Base-by-base conservation (phyloP, 1,284 basidiomycete genomes). In the Pascua sp. region DNA sequence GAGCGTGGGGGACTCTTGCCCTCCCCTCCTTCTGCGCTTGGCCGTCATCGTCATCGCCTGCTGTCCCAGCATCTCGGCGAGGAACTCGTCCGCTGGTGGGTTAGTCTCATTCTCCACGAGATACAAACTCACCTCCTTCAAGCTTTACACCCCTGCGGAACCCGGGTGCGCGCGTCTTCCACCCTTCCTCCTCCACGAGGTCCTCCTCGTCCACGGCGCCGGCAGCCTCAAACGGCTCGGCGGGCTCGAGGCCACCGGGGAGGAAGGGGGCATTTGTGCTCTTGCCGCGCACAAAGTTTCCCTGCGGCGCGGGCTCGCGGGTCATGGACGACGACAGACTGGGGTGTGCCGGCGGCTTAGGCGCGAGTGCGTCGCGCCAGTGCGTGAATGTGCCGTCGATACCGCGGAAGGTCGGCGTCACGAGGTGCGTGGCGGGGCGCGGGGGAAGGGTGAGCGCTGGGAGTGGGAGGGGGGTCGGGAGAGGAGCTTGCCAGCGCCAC, bases 231-330 rank as follows among this genome's bases (percentile, higher is more conserved):
- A 42, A 39, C 11, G 43, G 60, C 45, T 63, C 66, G 4, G 65
- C 67, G 1, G 60, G 63, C 51, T 73, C 76, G 13, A 95, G 79
- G 10, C 94, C 93, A 53, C 94, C 94, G 9, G 93, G 93, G 78
- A 86, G 83, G 76, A 96, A 96, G 0, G 94, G 94, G 3, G 95
- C 85, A 75, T 94, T 86, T 24, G 89, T 89, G 38, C 91, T 89
- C 76, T 94, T 96, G 49, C 94, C 94, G 58, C 93, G 81, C 9
- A 97, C 92, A 76, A 98, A 98, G 62, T 85, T 88, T 62, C 84
- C 83, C 47, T 80, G 81, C 1, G 86, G 82, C 8, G 85, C 90
- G 5, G 91, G 92, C 10, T 89, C 88, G 56, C 93, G 84, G 57
- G 87, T 85, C 60, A 95, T 81, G 11, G 90, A 89, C 9, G 89